These are phyloP conservation scores for Graphilbum ipis-grandicollis DNA, from an alignment of 2,329 filamentous ascomycete species.

Conservation along the genomic window DNA sequence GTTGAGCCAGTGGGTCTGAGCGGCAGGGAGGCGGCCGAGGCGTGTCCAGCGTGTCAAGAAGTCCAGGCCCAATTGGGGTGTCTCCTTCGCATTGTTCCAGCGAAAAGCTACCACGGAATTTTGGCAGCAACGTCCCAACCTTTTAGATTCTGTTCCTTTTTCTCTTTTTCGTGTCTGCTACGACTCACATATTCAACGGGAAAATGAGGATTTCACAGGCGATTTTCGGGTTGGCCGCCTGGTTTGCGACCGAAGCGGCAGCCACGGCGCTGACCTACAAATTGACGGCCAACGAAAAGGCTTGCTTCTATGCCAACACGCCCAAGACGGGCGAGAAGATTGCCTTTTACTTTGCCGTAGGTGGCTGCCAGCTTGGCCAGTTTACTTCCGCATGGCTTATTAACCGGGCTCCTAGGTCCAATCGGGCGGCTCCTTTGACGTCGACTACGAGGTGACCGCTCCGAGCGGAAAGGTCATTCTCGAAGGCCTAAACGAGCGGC, in stretches of 20 bases:
- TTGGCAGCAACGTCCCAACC: too few relatives aligned
- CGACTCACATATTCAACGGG: too few relatives aligned
- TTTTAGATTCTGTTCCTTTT: background rate
- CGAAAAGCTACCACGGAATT: too few relatives aligned
- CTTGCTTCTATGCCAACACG: conserved; percentile 81
- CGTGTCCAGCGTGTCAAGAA: conserved; percentile 8
- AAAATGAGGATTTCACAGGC: conserved; percentile 50
- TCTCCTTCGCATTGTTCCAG: too few relatives aligned
- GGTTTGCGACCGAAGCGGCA: conserved; percentile 50
- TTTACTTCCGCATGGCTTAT: too few relatives aligned
- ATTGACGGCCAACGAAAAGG: conserved; percentile 75
- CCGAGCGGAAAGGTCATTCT: conserved; percentile 69
- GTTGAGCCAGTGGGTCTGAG: background rate
- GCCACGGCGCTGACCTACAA: conserved; percentile 93
- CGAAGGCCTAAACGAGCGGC: conserved; percentile 75
- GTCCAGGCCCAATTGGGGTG: background rate
- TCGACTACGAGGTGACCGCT: conserved; percentile 79
- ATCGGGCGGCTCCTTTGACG: conserved; percentile 94
- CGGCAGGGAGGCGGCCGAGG: conserved; percentile 2
- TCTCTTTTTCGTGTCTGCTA: too few relatives aligned
- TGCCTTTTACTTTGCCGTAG: conserved; percentile 95
- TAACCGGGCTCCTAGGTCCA: too few relatives aligned
- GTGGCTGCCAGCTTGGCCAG: too few relatives aligned
- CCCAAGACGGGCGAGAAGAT: conserved; percentile 72
- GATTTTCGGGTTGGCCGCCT: conserved; percentile 53